phyloP scores from a whole-genome alignment of 108 stramenopile genomes.

The Poteriospumella lacustris region DNA sequence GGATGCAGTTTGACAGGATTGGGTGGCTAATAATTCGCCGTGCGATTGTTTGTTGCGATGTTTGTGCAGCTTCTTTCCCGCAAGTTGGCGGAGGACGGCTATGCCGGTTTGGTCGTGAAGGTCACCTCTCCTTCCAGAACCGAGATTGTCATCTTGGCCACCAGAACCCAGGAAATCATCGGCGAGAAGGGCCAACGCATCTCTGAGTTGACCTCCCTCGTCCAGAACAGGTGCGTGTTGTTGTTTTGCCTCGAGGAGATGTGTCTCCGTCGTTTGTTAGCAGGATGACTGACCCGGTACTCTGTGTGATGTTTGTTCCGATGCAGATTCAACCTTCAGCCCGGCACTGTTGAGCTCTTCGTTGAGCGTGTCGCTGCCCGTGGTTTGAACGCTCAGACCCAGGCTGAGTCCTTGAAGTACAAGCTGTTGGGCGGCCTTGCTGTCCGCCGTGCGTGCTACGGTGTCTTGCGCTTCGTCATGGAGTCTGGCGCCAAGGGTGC shows the following conservation, averaged over 20 bases:
- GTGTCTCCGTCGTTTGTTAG: no score
- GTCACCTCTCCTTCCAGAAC: conserved; percentile 90
- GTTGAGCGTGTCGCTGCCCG: conserved; percentile 97
- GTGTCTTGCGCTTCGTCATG: conserved; percentile 99
- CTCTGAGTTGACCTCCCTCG: conserved; percentile 93
- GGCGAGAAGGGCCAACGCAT: conserved; percentile 99
- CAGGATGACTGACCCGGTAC: no score
- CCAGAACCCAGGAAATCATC: conserved; percentile 95
- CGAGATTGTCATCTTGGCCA: conserved; percentile 98
- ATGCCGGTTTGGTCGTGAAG: conserved; percentile 97
- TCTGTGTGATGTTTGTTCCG: neutral
- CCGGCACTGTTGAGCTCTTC: conserved; percentile 94
- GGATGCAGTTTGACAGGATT: no score
- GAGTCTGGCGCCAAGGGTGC: conserved; percentile 98
- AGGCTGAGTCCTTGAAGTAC: conserved; percentile 98
- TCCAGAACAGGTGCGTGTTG: conserved; percentile 77
- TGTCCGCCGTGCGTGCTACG: conserved; percentile 98
- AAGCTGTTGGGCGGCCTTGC: conserved; percentile 97
- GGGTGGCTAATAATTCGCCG: no score
- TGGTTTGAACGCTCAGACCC: conserved; percentile 97
- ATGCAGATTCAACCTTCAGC: conserved; percentile 83
- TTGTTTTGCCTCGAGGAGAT: no score
- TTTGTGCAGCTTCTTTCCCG: conserved; percentile 70
- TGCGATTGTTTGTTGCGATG: neutral
- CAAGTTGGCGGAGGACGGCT: conserved; percentile 95